Percentiles rank a stretch among this genome's conserved stretches.
These are phyloP conservation scores for Plantago coronopus DNA, from an alignment of 305 asterid genomes.

Conservation along the genomic window DNA sequence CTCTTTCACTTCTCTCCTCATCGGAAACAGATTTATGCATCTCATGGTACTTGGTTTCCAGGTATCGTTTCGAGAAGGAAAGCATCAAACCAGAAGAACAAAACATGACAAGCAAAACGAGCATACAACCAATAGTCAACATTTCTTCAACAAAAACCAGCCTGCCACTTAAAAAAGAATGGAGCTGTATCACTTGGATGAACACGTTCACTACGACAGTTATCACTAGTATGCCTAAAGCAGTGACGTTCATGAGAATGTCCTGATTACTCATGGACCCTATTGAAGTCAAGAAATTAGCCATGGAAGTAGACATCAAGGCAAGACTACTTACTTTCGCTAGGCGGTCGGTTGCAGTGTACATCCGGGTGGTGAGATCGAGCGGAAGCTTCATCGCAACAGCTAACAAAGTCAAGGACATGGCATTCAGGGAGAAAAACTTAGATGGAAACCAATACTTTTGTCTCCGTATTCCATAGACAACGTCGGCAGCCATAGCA, in stretches of 20 bases:
- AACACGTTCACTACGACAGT: conserved; percentile 27
- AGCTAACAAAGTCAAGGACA: conserved; percentile 32
- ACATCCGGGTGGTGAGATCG: conserved; percentile 41
- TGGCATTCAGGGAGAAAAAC: conserved; percentile 41
- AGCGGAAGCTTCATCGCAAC: conserved; percentile 41
- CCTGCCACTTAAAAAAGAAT: not conserved
- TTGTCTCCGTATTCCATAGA: conserved; percentile 26
- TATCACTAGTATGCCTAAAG: conserved; percentile 39
- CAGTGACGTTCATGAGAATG: conserved; percentile 32
- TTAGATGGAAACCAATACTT: conserved; percentile 40
- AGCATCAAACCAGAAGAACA: conserved; percentile 28
- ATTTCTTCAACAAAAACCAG: conserved; percentile 23
- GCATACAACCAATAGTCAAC: conserved; percentile 18
- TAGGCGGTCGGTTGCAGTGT: conserved; percentile 25
- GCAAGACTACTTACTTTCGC: conserved; percentile 40
- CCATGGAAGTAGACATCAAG: conserved; percentile 36
- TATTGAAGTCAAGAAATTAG: conserved; percentile 31
- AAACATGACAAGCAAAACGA: conserved; percentile 29
- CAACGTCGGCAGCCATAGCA: conserved; percentile 34
- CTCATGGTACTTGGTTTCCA: conserved; percentile 31
- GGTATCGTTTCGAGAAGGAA: conserved; percentile 28
- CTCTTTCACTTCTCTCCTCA: conserved; percentile 23
- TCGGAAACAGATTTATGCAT: conserved; percentile 26
- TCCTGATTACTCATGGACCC: conserved; percentile 33
- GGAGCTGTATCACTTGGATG: conserved; percentile 26